Evolutionary conservation across 495 filamentous ascomycete species (phyloP).

Genomic region (Viridothelium virens): DNA sequence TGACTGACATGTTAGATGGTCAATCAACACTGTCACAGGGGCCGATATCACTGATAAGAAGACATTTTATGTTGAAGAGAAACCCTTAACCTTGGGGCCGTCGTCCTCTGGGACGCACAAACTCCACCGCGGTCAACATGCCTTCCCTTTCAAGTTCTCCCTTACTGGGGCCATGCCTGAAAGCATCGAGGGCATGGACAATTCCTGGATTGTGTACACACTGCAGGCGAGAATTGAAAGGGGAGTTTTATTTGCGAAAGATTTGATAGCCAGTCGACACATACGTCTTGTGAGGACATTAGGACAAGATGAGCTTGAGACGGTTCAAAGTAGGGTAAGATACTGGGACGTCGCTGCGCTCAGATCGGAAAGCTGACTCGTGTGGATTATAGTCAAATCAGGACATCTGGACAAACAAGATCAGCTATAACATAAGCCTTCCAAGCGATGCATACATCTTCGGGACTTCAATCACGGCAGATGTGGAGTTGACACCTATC

Average conservation of each 20-base stretch:
- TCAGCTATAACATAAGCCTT: slow-evolving; percentile 82
- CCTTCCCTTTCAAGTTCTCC: slow-evolving; percentile 56
- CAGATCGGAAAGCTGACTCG: too few relatives aligned
- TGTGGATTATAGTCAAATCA: slow-evolving; percentile 40
- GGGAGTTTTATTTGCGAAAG: slow-evolving; percentile 63
- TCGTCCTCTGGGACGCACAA: slow-evolving; percentile 33
- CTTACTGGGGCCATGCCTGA: slow-evolving; percentile 71
- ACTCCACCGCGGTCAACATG: slow-evolving; percentile 49
- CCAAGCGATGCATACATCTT: slow-evolving; percentile 88
- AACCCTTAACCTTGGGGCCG: neutral
- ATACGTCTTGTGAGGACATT: slow-evolving; percentile 82
- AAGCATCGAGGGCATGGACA: slow-evolving; percentile 76
- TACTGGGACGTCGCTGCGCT: too few relatives aligned
- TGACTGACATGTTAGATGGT: slow-evolving; percentile 14
- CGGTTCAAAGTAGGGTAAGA: slow-evolving; percentile 19
- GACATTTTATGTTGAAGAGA: slow-evolving; percentile 29
- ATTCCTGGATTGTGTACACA: slow-evolving; percentile 75
- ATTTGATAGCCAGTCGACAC: slow-evolving; percentile 68
- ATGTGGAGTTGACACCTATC: slow-evolving; percentile 74
- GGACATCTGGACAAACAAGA: slow-evolving; percentile 91
- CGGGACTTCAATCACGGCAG: slow-evolving; percentile 69
- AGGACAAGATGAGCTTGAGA: slow-evolving; percentile 68
- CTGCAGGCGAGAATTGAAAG: slow-evolving; percentile 81
- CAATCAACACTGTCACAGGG: slow-evolving; percentile 23
- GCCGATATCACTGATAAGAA: slow-evolving; percentile 30